Conservation (phyloP, 1,139 yeast genomes). For the Spencermartinsiella ligniputridi region DNA sequence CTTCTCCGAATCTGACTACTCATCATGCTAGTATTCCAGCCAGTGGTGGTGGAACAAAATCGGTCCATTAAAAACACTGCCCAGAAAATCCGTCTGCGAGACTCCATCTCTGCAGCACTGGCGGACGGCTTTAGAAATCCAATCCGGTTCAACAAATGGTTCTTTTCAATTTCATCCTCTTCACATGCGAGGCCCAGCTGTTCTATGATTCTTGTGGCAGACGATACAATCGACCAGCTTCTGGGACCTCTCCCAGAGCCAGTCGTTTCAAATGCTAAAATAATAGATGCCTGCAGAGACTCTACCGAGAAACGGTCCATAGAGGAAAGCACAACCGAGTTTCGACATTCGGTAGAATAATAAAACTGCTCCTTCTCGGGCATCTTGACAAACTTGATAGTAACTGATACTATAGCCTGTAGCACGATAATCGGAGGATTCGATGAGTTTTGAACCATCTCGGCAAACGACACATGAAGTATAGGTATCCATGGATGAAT, state of each 20-base stretch:
- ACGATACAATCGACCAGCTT: slow-evolving; percentile 20
- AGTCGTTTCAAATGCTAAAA: slow-evolving; percentile 23
- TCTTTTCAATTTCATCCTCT: slow-evolving; percentile 12
- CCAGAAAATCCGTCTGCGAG: slow-evolving; percentile 24
- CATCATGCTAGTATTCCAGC: slow-evolving; percentile 22
- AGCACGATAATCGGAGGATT: slow-evolving; percentile 8
- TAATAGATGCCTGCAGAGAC: slow-evolving; percentile 22
- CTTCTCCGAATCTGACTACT: slow-evolving; percentile 17
- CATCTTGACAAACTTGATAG: slow-evolving; percentile 15
- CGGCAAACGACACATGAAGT: slow-evolving; percentile 6
- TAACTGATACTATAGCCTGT: slow-evolving; percentile 21
- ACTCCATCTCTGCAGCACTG: slow-evolving; percentile 19
- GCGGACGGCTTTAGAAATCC: slow-evolving; percentile 14
- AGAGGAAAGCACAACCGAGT: slow-evolving; percentile 17
- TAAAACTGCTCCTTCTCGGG: slow-evolving; percentile 5
- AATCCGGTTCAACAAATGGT: slow-evolving; percentile 13
- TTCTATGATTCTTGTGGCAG: slow-evolving; percentile 21
- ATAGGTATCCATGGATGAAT: slow-evolving; percentile 13
- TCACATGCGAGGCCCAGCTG: slow-evolving; percentile 19
- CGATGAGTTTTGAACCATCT: not conserved
- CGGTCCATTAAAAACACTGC: slow-evolving; percentile 22
- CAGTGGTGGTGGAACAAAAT: slow-evolving; percentile 24
- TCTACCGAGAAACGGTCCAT: slow-evolving; percentile 22
- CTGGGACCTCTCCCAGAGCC: slow-evolving; percentile 23
- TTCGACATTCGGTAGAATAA: slow-evolving; percentile 16